Evolutionary conservation across 441 rosid genomes (phyloP).

Genomic region (Erysimum pusillum): DNA sequence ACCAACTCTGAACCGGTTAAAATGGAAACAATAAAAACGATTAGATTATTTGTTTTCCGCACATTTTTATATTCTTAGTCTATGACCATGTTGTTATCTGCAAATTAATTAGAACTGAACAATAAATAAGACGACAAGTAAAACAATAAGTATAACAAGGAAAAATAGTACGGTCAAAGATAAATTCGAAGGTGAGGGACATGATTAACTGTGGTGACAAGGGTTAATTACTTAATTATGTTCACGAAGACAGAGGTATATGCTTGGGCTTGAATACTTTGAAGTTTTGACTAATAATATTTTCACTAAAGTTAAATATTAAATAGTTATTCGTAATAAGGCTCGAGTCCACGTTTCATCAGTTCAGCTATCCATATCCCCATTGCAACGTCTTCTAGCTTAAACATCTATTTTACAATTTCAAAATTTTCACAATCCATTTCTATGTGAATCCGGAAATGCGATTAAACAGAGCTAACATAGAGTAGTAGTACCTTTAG

Average conservation of each 20-base stretch:
- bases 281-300: conserved; percentile 40
- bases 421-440: conserved; percentile 4
- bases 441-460: neutral
- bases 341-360: conserved; percentile 71
- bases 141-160: neutral
- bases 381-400: conserved; percentile 98
- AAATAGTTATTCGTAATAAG: conserved; percentile 54
- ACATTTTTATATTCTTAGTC: neutral
- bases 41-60: neutral
- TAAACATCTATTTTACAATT: conserved; percentile 74
- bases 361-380: conserved; percentile 90
- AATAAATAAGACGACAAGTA: neutral
- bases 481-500: conserved; percentile 69
- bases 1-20: neutral
- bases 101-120: neutral
- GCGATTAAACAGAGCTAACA: neutral
- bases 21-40: neutral
- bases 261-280: conserved; percentile 68
- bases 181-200: conserved; percentile 28
- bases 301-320: neutral
- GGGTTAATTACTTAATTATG: conserved; percentile 53
- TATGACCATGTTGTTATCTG: neutral
- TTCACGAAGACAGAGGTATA: conserved; percentile 70
- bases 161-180: conserved; percentile 31
- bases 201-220: conserved; percentile 34